These are phyloP conservation scores for Fusarium agapanthi DNA, from an alignment of 2,329 filamentous ascomycete species.

Conservation along the genomic window DNA sequence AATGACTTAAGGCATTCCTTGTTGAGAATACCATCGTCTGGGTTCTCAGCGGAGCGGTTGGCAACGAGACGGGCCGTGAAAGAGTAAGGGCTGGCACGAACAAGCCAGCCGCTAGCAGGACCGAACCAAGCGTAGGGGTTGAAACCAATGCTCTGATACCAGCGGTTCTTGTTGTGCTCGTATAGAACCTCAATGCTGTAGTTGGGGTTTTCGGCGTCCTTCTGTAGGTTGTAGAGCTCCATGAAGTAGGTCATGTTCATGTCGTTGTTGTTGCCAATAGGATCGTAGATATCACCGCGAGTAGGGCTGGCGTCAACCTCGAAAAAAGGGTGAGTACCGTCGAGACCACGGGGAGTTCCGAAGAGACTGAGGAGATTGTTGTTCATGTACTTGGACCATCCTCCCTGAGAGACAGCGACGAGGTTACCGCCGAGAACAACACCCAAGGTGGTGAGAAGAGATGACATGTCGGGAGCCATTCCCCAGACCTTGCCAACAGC, in stretches of 20 bases:
- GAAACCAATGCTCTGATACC: conserved; percentile 56
- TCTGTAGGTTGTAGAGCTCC: conserved; percentile 54
- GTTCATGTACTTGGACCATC: conserved; percentile 51
- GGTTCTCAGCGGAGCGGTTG: conserved; percentile 55
- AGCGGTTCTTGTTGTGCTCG: conserved; percentile 54
- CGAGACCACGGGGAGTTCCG: conserved; percentile 55
- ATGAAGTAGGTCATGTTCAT: conserved; percentile 63
- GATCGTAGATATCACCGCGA: conserved; percentile 60
- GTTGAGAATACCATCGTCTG: conserved; percentile 41
- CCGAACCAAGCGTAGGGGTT: conserved; percentile 66
- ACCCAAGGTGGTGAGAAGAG: conserved; percentile 21
- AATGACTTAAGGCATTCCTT: conserved; percentile 55
- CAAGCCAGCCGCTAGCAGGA: conserved; percentile 59
- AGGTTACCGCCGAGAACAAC: conserved; percentile 53
- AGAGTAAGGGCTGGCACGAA: conserved; percentile 57
- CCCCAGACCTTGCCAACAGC: conserved; percentile 32
- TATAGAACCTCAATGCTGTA: conserved; percentile 52
- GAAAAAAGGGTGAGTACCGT: conserved; percentile 63
- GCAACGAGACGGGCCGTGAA: conserved; percentile 55
- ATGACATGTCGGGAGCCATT: conserved; percentile 21
- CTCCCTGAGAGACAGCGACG: conserved; percentile 35
- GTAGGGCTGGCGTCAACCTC: conserved; percentile 63
- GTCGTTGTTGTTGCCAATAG: conserved; percentile 57
- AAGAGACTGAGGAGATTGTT: conserved; percentile 55
- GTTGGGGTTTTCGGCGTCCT: conserved; percentile 47